Conservation (phyloP, 2,329 filamentous ascomycete species). For the Monilinia fructigena region DNA sequence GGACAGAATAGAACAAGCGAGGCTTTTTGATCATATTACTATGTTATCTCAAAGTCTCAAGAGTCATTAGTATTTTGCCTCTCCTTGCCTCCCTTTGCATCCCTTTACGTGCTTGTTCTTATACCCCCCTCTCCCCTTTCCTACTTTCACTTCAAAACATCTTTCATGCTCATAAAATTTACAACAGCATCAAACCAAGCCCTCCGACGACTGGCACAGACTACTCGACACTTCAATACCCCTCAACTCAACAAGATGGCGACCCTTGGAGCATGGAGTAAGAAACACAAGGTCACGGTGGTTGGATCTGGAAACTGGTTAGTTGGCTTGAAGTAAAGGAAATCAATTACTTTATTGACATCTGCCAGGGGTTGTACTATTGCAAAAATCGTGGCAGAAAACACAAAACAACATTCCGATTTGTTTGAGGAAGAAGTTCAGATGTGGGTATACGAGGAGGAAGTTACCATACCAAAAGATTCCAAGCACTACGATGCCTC, state of each 20-base stretch:
- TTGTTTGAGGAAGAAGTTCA: slow-evolving; percentile 87
- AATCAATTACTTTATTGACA: slow-evolving; percentile 15
- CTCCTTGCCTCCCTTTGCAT: slow-evolving; percentile 6
- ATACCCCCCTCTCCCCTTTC: neutral
- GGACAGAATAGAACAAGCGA: slow-evolving; percentile 13
- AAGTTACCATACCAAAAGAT: slow-evolving; percentile 69
- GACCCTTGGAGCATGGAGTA: slow-evolving; percentile 50
- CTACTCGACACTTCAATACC: slow-evolving; percentile 28
- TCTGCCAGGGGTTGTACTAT: slow-evolving; percentile 84
- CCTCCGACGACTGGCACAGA: slow-evolving; percentile 29
- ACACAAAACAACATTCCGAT: slow-evolving; percentile 72
- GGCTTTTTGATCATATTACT: slow-evolving; percentile 1
- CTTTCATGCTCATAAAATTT: slow-evolving; percentile 31
- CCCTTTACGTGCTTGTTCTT: neutral
- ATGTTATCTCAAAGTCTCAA: neutral
- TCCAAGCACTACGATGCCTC: slow-evolving; percentile 70
- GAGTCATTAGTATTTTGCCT: slow-evolving; percentile 1
- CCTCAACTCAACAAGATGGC: slow-evolving; percentile 38
- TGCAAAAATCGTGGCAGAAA: slow-evolving; percentile 94
- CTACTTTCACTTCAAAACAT: neutral
- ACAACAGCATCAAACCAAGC: slow-evolving; percentile 29
- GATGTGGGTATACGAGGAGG: slow-evolving; percentile 99
- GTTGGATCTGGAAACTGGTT: slow-evolving; percentile 97
- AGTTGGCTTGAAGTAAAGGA: slow-evolving; percentile 28
- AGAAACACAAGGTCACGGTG: slow-evolving; percentile 89